Conservation (phyloP, 768 basidiomycete species). For the Phlegmacium glaucopus region DNA sequence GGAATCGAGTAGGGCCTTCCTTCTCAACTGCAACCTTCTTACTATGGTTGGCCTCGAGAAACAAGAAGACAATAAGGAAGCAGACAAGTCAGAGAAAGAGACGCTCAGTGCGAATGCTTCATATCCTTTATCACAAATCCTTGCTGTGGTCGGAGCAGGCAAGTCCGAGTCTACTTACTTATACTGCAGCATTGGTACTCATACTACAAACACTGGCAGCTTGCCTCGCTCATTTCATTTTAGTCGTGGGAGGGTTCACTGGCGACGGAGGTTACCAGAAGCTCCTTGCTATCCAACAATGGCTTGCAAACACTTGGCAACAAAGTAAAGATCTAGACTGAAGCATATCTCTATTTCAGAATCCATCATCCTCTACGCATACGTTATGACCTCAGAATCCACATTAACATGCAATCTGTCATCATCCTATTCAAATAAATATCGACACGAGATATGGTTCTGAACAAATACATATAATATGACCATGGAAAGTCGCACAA, state of each 20-base stretch:
- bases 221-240: slow-evolving; percentile 45
- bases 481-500: too few species aligned
- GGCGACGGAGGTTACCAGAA: slow-evolving; percentile 45
- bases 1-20: slow-evolving; percentile 50
- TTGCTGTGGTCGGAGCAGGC: slow-evolving; percentile 34
- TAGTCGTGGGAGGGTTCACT: slow-evolving; percentile 45
- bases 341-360: neutral
- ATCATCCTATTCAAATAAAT: too few species aligned
- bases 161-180: slow-evolving; percentile 5
- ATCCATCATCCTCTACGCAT: neutral
- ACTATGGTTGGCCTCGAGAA: slow-evolving; percentile 25
- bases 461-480: too few species aligned
- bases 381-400: too few species aligned
- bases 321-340: neutral
- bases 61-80: slow-evolving; percentile 11
- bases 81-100: slow-evolving; percentile 1
- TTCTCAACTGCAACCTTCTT: slow-evolving; percentile 46
- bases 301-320: slow-evolving; percentile 24
- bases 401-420: too few species aligned
- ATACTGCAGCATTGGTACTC: neutral
- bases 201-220: slow-evolving; percentile 32
- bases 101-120: slow-evolving; percentile 13
- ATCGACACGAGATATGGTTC: too few species aligned
- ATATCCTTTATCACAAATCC: slow-evolving; percentile 32
- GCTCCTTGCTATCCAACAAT: slow-evolving; percentile 37